Evolutionary conservation across 768 basidiomycete genomes (phyloP).

Genomic region (Lentinula raphanica): DNA sequence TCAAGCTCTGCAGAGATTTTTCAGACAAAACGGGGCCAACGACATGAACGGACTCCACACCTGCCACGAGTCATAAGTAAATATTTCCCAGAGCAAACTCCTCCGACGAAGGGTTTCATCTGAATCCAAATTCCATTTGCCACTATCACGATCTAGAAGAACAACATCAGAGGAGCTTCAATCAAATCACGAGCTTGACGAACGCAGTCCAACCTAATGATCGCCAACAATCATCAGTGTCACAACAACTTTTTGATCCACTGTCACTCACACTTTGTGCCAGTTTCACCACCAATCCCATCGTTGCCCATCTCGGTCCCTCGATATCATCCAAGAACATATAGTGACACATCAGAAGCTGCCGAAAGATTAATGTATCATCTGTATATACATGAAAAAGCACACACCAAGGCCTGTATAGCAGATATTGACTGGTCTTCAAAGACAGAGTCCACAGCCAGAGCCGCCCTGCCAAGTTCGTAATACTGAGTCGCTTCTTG

Average conservation of each 20-base stretch:
- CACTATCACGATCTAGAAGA: constrained; percentile 58
- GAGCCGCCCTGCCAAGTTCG: constrained; percentile 53
- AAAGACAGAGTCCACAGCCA: constrained; percentile 58
- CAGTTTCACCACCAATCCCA: constrained; percentile 67
- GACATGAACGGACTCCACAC: constrained; percentile 31
- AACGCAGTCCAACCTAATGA: constrained; percentile 60
- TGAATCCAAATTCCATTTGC: constrained; percentile 53
- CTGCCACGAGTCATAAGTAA: constrained; percentile 70
- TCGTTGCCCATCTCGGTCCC: constrained; percentile 60
- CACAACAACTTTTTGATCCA: not conserved
- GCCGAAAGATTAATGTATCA: constrained; percentile 6
- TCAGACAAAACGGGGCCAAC: not conserved
- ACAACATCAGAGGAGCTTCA: constrained; percentile 10
- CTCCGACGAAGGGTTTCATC: constrained; percentile 56
- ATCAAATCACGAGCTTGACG: constrained; percentile 23
- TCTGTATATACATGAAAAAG: constrained; percentile 4
- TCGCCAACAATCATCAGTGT: not conserved
- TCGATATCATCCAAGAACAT: constrained; percentile 45
- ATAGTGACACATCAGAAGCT: constrained; percentile 54
- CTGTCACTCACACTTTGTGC: constrained; percentile 52
- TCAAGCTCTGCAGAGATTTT: constrained; percentile 46
- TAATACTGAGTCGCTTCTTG: constrained; percentile 55
- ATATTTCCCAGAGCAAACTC: constrained; percentile 58
- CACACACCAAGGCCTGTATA: constrained; percentile 57
- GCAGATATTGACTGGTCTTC: constrained; percentile 59